Evolutionary conservation across 805 yeast genomes (phyloP), one percentile per base, ranked within the genome.

Genomic region (Grigorovia transvaalensis): DNA sequence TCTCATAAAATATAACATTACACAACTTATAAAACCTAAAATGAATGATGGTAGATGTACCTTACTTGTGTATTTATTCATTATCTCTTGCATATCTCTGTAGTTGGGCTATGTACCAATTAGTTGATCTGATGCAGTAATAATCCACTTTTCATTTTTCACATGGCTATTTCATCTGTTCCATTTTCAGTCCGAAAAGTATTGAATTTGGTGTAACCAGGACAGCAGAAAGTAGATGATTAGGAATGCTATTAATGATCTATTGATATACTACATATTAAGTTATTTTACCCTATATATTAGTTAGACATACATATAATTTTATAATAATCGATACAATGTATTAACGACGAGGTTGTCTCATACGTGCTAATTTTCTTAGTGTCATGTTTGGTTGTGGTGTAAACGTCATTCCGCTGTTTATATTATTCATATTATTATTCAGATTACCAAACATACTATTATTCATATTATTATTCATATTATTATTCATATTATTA

Each of bases 281-380:
- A 23, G 27, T 23, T 23, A 23, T 23, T 23, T 23, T 23, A 23
- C 27, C 27, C 27, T 23, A 23, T 23, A 23, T 23, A 23, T 23
- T 23, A 23, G 27, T 23, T 20, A 46, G 38, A 18, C 9, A 19
- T 46, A 46, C 8, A 46, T 33, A 33, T 46, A 38, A 8, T 38
- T 33, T 43, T 15, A 46, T 35, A 20, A 4, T 29, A 8, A 6
- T 30, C 3, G 30, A n/a, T 40, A 27, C 12, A 13, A 41, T 12
- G 11, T 9, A 6, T 13, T 51, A 56, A 35, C 69, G 59, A 54
- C 67, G 60, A 27, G 65, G 52, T 18, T 54, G 57, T 53, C 68
- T 60, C 67, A 64, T 64, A 49, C 69, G 58, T 18, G 69, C 68
- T 19, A 65, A 44, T 43, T 55, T 56, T 48, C 69, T 62, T 19